These are phyloP conservation scores for Sporothrix luriei DNA, from an alignment of 2,329 filamentous ascomycete genomes.

Conservation along the genomic window DNA sequence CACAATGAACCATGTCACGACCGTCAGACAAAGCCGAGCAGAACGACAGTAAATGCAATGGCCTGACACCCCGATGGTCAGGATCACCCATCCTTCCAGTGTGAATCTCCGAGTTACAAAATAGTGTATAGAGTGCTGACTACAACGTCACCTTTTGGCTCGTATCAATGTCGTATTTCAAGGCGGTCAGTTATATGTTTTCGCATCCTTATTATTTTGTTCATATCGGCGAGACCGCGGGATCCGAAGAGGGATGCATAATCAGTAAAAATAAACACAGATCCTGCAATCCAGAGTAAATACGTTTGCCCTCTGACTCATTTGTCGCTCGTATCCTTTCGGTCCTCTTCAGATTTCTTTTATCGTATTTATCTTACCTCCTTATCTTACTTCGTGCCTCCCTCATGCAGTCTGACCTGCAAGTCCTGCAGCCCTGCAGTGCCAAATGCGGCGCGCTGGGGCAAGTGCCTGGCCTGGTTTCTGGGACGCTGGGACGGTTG, in stretches of 20 bases:
- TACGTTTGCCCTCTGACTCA: constrained; percentile 20
- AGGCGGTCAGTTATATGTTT: no score
- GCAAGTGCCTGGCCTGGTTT: background rate
- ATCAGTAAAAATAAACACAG: background rate
- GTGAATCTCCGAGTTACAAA: no score
- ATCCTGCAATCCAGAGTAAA: no score
- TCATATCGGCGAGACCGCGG: background rate
- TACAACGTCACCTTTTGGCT: background rate
- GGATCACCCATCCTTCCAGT: background rate
- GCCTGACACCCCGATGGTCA: background rate
- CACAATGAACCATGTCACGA: background rate
- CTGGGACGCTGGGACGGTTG: background rate
- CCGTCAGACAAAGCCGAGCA: background rate
- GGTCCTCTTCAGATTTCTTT: background rate
- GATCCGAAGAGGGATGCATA: background rate
- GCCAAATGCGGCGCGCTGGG: constrained; percentile 11
- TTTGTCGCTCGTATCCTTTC: constrained; percentile 2
- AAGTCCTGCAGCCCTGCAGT: constrained; percentile 3
- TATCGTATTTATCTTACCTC: no score
- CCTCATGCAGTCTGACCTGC: background rate
- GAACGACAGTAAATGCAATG: background rate
- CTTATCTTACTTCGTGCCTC: no score
- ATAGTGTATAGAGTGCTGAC: background rate
- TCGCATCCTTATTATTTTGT: background rate
- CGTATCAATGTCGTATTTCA: no score